These are phyloP conservation scores for Penicillium sp. DNA, from an alignment of 2,329 filamentous ascomycete species.

Conservation along the genomic window DNA sequence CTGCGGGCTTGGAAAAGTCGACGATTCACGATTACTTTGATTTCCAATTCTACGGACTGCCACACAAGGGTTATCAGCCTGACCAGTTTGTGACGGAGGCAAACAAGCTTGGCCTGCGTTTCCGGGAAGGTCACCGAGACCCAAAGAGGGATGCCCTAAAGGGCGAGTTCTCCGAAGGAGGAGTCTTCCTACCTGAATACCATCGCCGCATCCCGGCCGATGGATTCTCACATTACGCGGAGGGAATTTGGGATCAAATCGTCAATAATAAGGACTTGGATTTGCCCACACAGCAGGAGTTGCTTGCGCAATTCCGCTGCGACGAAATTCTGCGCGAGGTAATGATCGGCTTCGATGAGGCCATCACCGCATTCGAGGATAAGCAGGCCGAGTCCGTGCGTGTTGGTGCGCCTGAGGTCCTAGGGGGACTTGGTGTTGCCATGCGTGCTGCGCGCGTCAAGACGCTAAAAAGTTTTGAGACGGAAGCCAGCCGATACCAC, in stretches of 20 bases:
- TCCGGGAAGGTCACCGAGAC: constrained; percentile 70
- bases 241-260: constrained; percentile 96
- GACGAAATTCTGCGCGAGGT: constrained; percentile 93
- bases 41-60: constrained; percentile 89
- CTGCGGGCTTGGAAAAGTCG: constrained; percentile 74
- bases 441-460: constrained; percentile 65
- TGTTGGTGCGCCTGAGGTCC: constrained; percentile 62
- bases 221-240: constrained; percentile 87
- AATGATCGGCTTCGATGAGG: constrained; percentile 68
- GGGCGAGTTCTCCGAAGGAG: constrained; percentile 65
- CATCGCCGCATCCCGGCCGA: constrained; percentile 92
- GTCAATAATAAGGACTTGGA: constrained; percentile 98
- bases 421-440: constrained; percentile 63
- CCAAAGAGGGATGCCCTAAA: constrained; percentile 52
- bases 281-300: constrained; percentile 89
- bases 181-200: constrained; percentile 85
- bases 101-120: constrained; percentile 67
- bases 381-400: constrained; percentile 67
- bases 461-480: constrained; percentile 75
- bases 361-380: constrained; percentile 76
- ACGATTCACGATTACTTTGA: constrained; percentile 96
- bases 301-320: constrained; percentile 92
- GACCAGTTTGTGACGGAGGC: constrained; percentile 81
- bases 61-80: constrained; percentile 91
- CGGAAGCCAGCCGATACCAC: constrained; percentile 86